A percentile compares a stretch with the other conserved stretches of the same genome.
Conservation (phyloP, 225 moss, liverwort and hornwort genomes). For the Thuidium tamariscinum region DNA sequence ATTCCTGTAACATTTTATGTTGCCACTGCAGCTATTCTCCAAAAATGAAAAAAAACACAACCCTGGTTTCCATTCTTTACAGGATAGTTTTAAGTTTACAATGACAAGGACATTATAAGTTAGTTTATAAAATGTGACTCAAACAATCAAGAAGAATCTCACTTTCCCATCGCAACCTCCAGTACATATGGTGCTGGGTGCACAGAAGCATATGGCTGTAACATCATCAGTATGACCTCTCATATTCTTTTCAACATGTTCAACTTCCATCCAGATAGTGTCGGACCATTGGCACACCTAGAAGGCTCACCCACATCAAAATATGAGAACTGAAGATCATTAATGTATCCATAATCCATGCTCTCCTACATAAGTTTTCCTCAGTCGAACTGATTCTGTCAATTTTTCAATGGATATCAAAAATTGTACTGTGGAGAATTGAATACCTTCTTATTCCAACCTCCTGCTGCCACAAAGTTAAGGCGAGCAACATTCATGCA, state of each 20-base stretch:
- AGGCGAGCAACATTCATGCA: constrained; percentile 69
- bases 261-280: constrained; percentile 32
- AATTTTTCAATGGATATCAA: not conserved
- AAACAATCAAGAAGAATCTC: not conserved
- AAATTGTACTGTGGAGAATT: not conserved
- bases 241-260: constrained; percentile 70
- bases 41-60: too few species aligned
- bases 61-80: not conserved
- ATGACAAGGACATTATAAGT: not conserved
- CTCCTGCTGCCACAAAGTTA: constrained; percentile 68
- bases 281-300: constrained; percentile 90
- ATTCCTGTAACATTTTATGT: too few species aligned
- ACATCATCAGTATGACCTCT: constrained; percentile 79
- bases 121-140: not conserved
- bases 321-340: not conserved
- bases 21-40: too few species aligned
- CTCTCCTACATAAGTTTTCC: not conserved
- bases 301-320: not conserved
- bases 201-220: constrained; percentile 60
- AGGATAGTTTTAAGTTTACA: not conserved
- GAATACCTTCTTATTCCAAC: constrained; percentile 84
- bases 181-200: constrained; percentile 71
- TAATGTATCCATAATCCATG: not conserved
- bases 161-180: constrained; percentile 94
- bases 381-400: not conserved